Evolutionary conservation across 192 early-diverging fungal species (phyloP), one percentile per base, ranked within the genome.

Genomic region (Cladochytrium replicatum): DNA sequence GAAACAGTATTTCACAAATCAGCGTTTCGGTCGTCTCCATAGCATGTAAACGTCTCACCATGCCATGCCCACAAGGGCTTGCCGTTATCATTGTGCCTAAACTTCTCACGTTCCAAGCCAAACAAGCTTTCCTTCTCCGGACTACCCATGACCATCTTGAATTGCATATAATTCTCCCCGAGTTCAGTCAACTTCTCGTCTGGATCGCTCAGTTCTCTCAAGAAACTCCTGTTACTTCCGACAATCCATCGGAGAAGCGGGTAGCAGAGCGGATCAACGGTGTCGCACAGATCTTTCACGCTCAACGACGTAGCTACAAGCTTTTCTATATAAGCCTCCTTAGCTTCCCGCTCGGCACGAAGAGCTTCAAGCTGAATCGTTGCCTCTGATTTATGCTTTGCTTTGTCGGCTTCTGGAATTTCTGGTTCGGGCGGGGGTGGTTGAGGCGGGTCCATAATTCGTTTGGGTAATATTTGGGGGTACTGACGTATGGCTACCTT

Each of bases 161-260:
- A 64, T 42, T 70, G 67, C 21, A 70, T 42, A 25, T 66, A 54
- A n/a, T 54, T 53, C 0, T 49, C 50, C 1, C 60, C 52, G 17
- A 59, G 45, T 24, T 60, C 68, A 13, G 45, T 29, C 40, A 61
- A 26, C 46, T 49, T 46, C 26, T 61, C 53, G 9, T 40, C 41
- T 3, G 50, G 27, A 4, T 22, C 17, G 30, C 9, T 7, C 13
- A 71, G 46, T 37, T 64, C 55, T 15, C 56, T 57, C 19, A 71
- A 51, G 43, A 54, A 64, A 22, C 62, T 60, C 11, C 68, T 34
- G 42, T 71, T 71, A 15, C 58, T 61, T 22, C 52, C 58, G 21
- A 71, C 66, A 39, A 71, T 71, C 68, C 68, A 71, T 32, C 66
- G 48, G 0, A 71, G 50, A 2, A 71, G 29, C n/a, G 68, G 68